Evolutionary conservation across 1,284 basidiomycete species (phyloP), one percentile per base, ranked within the genome.

Genomic region (Ustilago curta): DNA sequence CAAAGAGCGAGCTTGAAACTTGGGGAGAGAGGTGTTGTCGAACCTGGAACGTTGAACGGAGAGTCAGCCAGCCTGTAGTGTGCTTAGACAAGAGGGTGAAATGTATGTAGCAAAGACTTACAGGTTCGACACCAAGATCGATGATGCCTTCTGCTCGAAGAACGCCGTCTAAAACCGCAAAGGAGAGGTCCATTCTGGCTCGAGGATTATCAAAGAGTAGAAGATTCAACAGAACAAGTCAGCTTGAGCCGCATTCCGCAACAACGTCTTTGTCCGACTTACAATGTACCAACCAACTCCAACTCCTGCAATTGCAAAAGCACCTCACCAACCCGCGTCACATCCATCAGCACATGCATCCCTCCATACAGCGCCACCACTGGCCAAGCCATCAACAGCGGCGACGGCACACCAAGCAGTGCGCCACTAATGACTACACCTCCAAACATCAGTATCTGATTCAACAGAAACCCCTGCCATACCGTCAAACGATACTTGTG

Each of bases 391-490:
- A 62, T 39, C 8, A 82, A 39, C 23, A 82, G 25, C 11, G 79
- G 77, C 32, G 63, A 64, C n/a, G 75, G 70, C 21, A 70, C 50
- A 0, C 67, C 79, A 9, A 81, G 50, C 27, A 78, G 48, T 39
- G 78, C 29, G 0, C 60, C 55, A 25, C 64, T 68, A 21, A 77
- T 14, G 3, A 64, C 31, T 0, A 68, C 62, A 40, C 76, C 70
- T n/a, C 73, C 77, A 59, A 82, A 81, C 54, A 82, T 72, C 35
- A 81, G 59, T 25, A 79, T 70, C 58, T 73, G 70, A 42, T 79
- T 70, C 16, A 82, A 61, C 12, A 81, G 35, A 9, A 79, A 58
- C 14, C 77, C 67, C 56, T 81, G 79, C 58, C 74, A 76, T 9
- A 79, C 37, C 31, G 59, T 49, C 14, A 78, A 53, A 8, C 51